A percentile compares a stretch with the other conserved stretches of the same genome.
Evolutionary conservation across 1,139 yeast species (phyloP).

Genomic region (Casaregolazyma suthepensis): DNA sequence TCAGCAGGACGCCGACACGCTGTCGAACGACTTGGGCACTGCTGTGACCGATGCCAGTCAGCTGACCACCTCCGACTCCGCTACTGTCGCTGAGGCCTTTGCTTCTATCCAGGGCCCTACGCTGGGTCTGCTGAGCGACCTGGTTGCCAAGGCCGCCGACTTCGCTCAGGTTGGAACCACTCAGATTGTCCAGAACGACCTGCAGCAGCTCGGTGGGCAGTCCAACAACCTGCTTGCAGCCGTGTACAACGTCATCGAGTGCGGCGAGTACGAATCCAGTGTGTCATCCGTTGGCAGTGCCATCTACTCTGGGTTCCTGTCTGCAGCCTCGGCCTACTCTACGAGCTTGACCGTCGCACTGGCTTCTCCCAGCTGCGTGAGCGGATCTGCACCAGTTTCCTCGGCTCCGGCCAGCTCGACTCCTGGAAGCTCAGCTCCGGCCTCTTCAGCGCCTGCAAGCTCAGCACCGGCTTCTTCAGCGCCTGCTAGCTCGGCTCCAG

Average conservation of each 20-base stretch:
- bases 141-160: constrained; percentile 14
- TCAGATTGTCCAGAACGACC: constrained; percentile 15
- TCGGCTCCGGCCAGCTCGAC: constrained; percentile 11
- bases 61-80: constrained; percentile 12
- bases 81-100: constrained; percentile 12
- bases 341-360: not conserved
- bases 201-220: constrained; percentile 11
- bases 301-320: constrained; percentile 13
- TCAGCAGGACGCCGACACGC: constrained; percentile 12
- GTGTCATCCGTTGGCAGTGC: constrained; percentile 4
- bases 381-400: constrained; percentile 10
- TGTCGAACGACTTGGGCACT: constrained; percentile 11
- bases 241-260: constrained; percentile 13
- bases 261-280: constrained; percentile 9
- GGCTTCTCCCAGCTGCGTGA: not conserved
- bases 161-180: constrained; percentile 15
- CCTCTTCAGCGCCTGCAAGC: constrained; percentile 7
- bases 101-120: constrained; percentile 13
- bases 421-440: constrained; percentile 11
- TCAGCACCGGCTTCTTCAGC: constrained; percentile 11
- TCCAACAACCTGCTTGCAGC: constrained; percentile 15
- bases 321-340: not conserved
- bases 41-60: constrained; percentile 13
- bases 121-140: constrained; percentile 12
- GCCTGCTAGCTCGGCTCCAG: constrained; percentile 11